phyloP scores from a whole-genome alignment of 2,329 filamentous ascomycete genomes.

The Pseudopyrenochaeta lycopersici region DNA sequence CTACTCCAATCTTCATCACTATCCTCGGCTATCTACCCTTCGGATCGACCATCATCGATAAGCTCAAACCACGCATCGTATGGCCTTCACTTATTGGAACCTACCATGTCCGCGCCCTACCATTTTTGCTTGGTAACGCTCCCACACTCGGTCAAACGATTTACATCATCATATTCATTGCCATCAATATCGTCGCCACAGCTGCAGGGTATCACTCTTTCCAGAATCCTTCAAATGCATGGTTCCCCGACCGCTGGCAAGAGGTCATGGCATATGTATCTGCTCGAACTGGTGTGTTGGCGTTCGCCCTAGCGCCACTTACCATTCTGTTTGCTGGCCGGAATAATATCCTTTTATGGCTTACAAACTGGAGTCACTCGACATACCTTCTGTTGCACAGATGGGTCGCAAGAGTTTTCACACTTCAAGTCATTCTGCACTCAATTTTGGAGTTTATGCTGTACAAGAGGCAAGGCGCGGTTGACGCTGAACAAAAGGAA shows the following conservation, averaged over 20 bases:
- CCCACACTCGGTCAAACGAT: constrained; percentile 58
- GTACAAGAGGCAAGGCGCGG: constrained; percentile 25
- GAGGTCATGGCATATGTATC: constrained; percentile 41
- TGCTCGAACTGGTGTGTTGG: constrained; percentile 41
- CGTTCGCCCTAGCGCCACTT: constrained; percentile 40
- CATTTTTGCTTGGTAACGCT: constrained; percentile 36
- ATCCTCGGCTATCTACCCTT: constrained; percentile 18
- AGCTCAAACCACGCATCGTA: constrained; percentile 20
- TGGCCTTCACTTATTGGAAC: constrained; percentile 23
- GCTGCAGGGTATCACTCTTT: constrained; percentile 46
- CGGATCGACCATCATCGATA: constrained; percentile 16
- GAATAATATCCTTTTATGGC: constrained; percentile 51
- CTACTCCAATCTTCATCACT: constrained; percentile 25
- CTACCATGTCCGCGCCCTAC: constrained; percentile 24
- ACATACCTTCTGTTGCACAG: constrained; percentile 51
- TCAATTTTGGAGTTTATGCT: constrained; percentile 20
- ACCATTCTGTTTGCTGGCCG: constrained; percentile 47
- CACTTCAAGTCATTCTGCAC: constrained; percentile 33
- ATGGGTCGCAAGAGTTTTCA: constrained; percentile 31
- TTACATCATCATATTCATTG: constrained; percentile 50
- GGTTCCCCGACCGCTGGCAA: constrained; percentile 38
- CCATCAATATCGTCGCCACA: constrained; percentile 27
- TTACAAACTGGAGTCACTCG: constrained; percentile 50
- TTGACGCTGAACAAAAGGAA: constrained; percentile 22
- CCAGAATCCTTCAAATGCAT: constrained; percentile 41